A percentile compares a stretch with the other conserved stretches of the same genome.
phyloP scores from a whole-genome alignment of 1,284 basidiomycete genomes.

The Microbotryum lychnidis-dioicae region DNA sequence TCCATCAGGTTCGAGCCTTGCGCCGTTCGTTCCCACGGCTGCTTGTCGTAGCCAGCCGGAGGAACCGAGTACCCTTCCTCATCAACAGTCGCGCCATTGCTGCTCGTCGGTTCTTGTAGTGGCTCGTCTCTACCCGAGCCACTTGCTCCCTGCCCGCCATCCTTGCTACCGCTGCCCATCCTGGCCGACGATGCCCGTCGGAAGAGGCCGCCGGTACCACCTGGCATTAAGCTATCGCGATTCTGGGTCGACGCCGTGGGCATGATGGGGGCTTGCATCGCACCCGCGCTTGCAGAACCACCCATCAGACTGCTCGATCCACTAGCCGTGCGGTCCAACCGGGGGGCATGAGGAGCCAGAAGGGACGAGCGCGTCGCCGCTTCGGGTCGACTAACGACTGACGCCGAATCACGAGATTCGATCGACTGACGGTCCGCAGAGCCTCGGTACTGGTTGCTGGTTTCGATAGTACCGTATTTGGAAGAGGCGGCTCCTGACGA shows the following conservation, averaged over 20 bases:
- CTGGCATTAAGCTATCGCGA: conserved; percentile 23
- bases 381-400: not conserved
- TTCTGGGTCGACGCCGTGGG: conserved; percentile 5
- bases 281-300: not conserved
- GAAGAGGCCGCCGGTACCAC: conserved; percentile 17
- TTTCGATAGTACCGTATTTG: conserved; percentile 17
- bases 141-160: not conserved
- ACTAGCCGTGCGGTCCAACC: not conserved
- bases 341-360: too few relatives aligned
- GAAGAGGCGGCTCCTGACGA: conserved; percentile 22
- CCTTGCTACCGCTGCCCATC: not conserved
- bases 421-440: conserved; percentile 6
- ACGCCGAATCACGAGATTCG: not conserved
- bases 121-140: conserved; percentile 2
- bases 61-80: conserved; percentile 48
- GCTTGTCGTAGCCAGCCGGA: conserved; percentile 45
- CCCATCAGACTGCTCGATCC: conserved; percentile 9
- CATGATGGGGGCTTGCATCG: conserved; percentile 6
- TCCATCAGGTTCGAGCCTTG: conserved; percentile 35
- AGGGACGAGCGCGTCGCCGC: not conserved
- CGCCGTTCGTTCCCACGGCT: conserved; percentile 41
- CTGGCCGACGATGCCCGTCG: conserved; percentile 1
- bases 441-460: not conserved
- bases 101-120: not conserved
- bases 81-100: conserved; percentile 39